Conservation (phyloP, 176 grass and related monocot genomes). For the Canna indica region DNA sequence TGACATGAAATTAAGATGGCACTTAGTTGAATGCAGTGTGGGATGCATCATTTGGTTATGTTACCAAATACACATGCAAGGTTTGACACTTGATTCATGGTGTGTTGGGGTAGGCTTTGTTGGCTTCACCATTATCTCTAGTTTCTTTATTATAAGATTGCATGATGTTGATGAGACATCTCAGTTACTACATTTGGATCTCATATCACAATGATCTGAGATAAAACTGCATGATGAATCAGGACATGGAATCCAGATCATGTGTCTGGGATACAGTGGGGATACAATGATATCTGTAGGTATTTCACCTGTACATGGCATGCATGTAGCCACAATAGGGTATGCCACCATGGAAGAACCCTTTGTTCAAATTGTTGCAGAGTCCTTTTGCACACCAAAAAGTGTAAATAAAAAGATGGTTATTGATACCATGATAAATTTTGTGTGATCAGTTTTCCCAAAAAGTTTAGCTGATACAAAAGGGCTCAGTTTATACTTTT, state of each 20-base stretch:
- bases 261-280: not conserved
- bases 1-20: not conserved
- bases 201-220: not conserved
- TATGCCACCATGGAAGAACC: not conserved
- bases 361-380: not conserved
- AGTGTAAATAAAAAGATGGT: not conserved
- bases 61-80: not conserved
- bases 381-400: not conserved
- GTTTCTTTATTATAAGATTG: not conserved
- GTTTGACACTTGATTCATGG: not conserved
- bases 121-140: not conserved
- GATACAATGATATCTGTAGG: not conserved
- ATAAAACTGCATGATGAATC: not conserved
- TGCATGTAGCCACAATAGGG: not conserved
- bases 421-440: too few species aligned
- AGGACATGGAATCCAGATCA: not conserved
- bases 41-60: not conserved
- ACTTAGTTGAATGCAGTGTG: not conserved
- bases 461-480: too few species aligned
- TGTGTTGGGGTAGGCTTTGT: not conserved
- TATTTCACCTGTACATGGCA: too few species aligned
- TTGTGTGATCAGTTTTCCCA: too few species aligned
- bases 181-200: not conserved
- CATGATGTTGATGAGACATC: not conserved
- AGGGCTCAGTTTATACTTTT: too few species aligned